phyloP scores from a whole-genome alignment of 1,284 basidiomycete genomes.

The Puccinia hordei region DNA sequence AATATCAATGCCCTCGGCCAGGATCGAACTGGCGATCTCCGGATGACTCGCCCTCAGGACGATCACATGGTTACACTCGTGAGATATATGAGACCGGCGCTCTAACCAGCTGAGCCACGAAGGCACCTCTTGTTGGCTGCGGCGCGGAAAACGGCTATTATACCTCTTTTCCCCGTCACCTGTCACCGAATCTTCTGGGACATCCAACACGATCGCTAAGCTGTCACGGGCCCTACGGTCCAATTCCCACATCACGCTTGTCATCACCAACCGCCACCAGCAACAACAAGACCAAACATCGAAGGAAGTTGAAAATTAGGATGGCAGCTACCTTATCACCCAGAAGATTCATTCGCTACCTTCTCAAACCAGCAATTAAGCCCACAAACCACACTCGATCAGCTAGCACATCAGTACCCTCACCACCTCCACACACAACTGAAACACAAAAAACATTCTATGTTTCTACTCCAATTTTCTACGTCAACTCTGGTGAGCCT shows the following conservation, averaged over 20 bases:
- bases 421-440: not conserved
- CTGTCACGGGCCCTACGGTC: not conserved
- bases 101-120: constrained; percentile 49
- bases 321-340: not conserved
- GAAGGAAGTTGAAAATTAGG: not conserved
- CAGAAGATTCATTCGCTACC: not conserved
- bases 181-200: not conserved
- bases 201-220: not conserved
- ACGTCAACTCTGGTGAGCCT: constrained; percentile 56
- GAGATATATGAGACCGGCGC: constrained; percentile 40
- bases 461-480: constrained; percentile 60
- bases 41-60: constrained; percentile 1
- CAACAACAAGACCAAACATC: not conserved
- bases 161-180: no score
- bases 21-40: constrained; percentile 49
- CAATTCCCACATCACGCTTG: no score
- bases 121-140: constrained; percentile 7
- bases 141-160: no score
- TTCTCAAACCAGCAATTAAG: not conserved
- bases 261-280: no score
- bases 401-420: not conserved
- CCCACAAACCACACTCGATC: not conserved
- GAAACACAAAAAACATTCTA: constrained; percentile 52
- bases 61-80: constrained; percentile 3
- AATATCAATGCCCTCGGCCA: constrained; percentile 44